Evolutionary conservation across 495 filamentous ascomycete genomes (phyloP), one percentile per base, ranked within the genome.

Genomic region (Halenospora varia): DNA sequence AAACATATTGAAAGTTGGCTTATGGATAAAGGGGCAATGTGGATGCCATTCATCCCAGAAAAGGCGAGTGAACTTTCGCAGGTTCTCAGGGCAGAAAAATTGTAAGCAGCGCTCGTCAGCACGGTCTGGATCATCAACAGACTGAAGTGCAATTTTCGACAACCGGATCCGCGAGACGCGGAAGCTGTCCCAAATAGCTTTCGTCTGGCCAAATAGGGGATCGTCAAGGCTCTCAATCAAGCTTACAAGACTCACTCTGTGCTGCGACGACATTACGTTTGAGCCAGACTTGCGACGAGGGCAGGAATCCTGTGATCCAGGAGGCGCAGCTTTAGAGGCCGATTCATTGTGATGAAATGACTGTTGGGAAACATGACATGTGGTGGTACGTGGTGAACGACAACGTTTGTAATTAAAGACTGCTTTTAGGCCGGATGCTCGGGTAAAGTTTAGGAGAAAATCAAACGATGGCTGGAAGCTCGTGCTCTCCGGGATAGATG

Each of bases 1-100:
- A 2, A 23, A 23, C 6, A 48, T 19, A 17, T 51, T 26, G 39
- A 58, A 58, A 11, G 48, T 44, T 42, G 56, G 56, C 19, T 52
- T 51, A 48, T 58, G 56, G 17, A 58, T 22, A 0, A 58, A 53
- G 19, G 56, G 56, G 25, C 56, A 58, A 25, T 58, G 47, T 8
- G 56, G 56, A 53, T 58, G 25, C 56, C 56, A 58, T n/a, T 48
- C 47, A 53, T 51, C 44, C 54, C 54, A 57, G 45, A 49, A 57
- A 10, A 57, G 45, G 19, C 13, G 17, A 25, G 22, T 42, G 25
- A 57, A 57, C 42, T 39, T 57, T 18, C 45, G 11, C 18, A 57
- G 17, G 13, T 51, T 49, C 26, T 22, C 24, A 0, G 54, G 54
- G 24, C 35, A 50, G 29, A 57, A 57, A 42, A 57, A 57, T 17